Conservation (phyloP, 768 basidiomycete species). For the Sarcodon aspratus region DNA sequence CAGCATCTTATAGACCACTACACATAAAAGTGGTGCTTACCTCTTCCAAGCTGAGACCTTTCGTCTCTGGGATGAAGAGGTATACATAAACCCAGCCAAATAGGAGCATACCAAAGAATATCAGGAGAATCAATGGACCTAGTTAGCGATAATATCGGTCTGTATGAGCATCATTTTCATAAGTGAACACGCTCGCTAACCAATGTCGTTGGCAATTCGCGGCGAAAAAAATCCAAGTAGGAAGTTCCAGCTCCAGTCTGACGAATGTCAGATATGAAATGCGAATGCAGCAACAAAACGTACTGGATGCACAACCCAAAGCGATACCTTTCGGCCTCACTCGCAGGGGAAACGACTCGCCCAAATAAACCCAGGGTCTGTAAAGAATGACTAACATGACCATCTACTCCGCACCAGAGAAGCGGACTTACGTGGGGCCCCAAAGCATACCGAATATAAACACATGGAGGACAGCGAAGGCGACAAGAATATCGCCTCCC, state of each 20-base stretch:
- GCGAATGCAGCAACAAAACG: conserved; percentile 6
- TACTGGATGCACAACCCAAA: conserved; percentile 51
- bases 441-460: conserved; percentile 63
- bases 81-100: conserved; percentile 67
- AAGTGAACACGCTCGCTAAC: too few relatives aligned
- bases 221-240: conserved; percentile 64
- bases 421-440: conserved; percentile 47
- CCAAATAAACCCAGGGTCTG: conserved; percentile 51
- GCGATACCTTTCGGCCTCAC: conserved; percentile 73
- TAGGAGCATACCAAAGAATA: conserved; percentile 66
- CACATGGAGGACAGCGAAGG: conserved; percentile 72
- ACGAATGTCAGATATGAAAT: too few relatives aligned
- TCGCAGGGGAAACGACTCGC: conserved; percentile 74
- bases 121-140: conserved; percentile 58
- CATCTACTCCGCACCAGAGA: neutral
- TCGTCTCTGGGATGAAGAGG: conserved; percentile 73
- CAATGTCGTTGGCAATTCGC: conserved; percentile 50
- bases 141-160: too few relatives aligned
- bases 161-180: too few relatives aligned
- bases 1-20: neutral
- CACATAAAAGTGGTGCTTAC: conserved; percentile 16
- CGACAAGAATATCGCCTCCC: conserved; percentile 58
- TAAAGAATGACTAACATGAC: neutral
- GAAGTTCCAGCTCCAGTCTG: conserved; percentile 69
- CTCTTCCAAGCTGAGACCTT: conserved; percentile 66